Conservation (phyloP, 306 rosid species). For the Cajanus cajan region DNA sequence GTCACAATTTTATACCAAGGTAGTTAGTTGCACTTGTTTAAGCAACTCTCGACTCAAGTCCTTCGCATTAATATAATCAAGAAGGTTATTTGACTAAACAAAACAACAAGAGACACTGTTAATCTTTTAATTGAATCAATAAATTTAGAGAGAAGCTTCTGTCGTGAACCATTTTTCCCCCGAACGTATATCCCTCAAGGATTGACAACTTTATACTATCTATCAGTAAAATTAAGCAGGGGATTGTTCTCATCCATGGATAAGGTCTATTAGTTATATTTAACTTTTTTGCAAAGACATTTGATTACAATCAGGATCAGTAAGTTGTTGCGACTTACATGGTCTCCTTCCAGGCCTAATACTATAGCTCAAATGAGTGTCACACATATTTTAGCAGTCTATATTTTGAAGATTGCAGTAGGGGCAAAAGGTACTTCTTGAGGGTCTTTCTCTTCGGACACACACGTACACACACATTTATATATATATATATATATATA, state of each 20-base stretch:
- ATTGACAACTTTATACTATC: neutral
- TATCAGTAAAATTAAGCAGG: neutral
- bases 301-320: neutral
- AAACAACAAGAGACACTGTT: neutral
- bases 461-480: too few relatives aligned
- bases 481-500: too few relatives aligned
- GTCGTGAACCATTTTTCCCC: neutral
- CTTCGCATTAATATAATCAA: neutral
- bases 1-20: neutral
- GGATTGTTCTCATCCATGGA: neutral
- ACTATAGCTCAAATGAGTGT: neutral
- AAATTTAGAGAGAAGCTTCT: neutral
- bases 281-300: neutral
- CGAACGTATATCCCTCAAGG: neutral
- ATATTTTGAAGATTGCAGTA: neutral
- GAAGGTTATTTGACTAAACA: neutral
- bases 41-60: neutral
- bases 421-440: neutral
- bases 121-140: neutral
- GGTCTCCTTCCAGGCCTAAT: neutral
- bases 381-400: neutral
- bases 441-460: neutral
- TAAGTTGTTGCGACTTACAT: neutral
- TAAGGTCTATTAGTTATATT: neutral
- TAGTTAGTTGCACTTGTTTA: slow-evolving; percentile 3